These are phyloP conservation scores for Simplicillium sp. DNA, from an alignment of 2,329 filamentous ascomycete species.

Conservation along the genomic window DNA sequence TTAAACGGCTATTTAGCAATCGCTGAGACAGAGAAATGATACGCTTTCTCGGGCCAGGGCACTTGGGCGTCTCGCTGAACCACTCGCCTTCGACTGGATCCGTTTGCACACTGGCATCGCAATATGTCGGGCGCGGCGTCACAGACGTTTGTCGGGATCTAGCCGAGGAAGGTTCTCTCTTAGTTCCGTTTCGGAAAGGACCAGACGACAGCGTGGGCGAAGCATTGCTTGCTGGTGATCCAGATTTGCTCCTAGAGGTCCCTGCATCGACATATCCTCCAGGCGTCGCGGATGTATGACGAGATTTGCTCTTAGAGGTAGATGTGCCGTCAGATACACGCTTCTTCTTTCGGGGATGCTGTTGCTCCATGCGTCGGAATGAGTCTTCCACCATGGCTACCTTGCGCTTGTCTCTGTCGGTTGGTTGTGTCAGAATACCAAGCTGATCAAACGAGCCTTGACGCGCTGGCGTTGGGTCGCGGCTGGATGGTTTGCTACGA, in stretches of 20 bases:
- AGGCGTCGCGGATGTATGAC: slow-evolving; percentile 24
- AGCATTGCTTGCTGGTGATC: slow-evolving; percentile 34
- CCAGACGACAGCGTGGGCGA: slow-evolving; percentile 25
- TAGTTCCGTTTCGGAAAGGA: slow-evolving; percentile 17
- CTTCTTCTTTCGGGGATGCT: slow-evolving; percentile 52
- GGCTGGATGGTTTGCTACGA: slow-evolving; percentile 56
- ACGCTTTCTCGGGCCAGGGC: slow-evolving; percentile 32
- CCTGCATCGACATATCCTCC: slow-evolving; percentile 40
- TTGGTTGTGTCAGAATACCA: slow-evolving; percentile 53
- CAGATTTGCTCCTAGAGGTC: slow-evolving; percentile 43
- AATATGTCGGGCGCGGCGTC: slow-evolving; percentile 32
- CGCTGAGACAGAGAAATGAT: slow-evolving; percentile 45
- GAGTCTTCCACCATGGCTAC: slow-evolving; percentile 56
- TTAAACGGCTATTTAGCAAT: slow-evolving; percentile 38
- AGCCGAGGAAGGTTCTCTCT: slow-evolving; percentile 1
- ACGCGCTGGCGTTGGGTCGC: slow-evolving; percentile 52
- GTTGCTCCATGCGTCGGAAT: slow-evolving; percentile 53
- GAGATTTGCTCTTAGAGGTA: slow-evolving; percentile 28
- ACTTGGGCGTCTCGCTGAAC: slow-evolving; percentile 30
- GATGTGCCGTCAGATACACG: slow-evolving; percentile 45
- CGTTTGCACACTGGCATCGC: slow-evolving; percentile 43
- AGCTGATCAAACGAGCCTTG: slow-evolving; percentile 52
- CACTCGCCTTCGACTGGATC: slow-evolving; percentile 44
- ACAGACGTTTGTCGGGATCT: slow-evolving; percentile 28
- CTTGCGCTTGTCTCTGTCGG: slow-evolving; percentile 58